Conservation (phyloP, 169 alveolate genomes). For the Toxoplasma gondii region DNA sequence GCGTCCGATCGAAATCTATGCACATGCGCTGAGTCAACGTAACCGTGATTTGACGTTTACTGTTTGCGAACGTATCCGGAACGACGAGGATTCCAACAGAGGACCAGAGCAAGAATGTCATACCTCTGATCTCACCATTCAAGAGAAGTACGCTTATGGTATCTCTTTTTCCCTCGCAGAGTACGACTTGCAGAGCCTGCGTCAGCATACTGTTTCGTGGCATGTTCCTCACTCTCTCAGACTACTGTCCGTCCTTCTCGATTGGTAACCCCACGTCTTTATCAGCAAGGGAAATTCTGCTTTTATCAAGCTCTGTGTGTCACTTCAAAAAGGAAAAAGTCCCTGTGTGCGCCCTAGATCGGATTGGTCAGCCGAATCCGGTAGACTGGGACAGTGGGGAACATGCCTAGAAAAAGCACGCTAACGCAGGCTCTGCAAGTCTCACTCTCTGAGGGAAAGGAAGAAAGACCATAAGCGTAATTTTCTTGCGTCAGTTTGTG, state of each 20-base stretch:
- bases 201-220: slow-evolving; percentile 71
- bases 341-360: not conserved
- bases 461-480: too few species aligned
- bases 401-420: too few species aligned
- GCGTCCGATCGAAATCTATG: not conserved
- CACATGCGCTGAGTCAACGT: too few species aligned
- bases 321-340: not conserved
- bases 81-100: not conserved
- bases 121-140: slow-evolving; percentile 69
- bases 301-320: not conserved
- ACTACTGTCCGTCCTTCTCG: not conserved
- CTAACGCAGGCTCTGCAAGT: too few species aligned
- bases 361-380: too few species aligned
- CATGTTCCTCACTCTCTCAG: not conserved
- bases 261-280: too few species aligned
- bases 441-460: too few species aligned
- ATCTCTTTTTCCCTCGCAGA: slow-evolving; percentile 55
- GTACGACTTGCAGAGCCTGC: slow-evolving; percentile 56
- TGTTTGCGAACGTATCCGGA: not conserved
- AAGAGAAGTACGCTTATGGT: slow-evolving; percentile 51
- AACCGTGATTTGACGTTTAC: not conserved
- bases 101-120: not conserved
- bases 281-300: not conserved
- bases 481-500: not conserved
- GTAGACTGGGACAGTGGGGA: too few species aligned